These are phyloP conservation scores for Echria macrotheca DNA, from an alignment of 495 filamentous ascomycete species.

Conservation along the genomic window DNA sequence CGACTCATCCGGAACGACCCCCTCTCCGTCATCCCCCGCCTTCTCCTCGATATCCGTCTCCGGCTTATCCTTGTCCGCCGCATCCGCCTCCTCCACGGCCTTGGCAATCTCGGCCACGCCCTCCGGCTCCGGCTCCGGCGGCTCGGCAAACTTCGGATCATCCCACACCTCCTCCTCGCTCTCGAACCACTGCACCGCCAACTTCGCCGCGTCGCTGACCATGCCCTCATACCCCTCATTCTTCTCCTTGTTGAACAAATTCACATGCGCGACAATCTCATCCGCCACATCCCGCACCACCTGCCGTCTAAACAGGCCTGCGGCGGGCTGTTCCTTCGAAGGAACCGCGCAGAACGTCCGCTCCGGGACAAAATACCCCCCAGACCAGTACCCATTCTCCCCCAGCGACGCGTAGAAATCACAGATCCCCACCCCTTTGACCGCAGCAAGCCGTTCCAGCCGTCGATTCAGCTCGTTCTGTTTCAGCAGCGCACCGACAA, in stretches of 20 bases:
- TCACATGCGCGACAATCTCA: slow-evolving; percentile 77
- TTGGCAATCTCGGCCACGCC: slow-evolving; percentile 36
- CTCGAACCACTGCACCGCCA: slow-evolving; percentile 50
- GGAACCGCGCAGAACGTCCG: slow-evolving; percentile 48
- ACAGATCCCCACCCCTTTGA: slow-evolving; percentile 33
- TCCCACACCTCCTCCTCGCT: slow-evolving; percentile 39
- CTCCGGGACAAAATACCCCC: slow-evolving; percentile 50
- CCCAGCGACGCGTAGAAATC: slow-evolving; percentile 38
- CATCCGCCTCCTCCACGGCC: slow-evolving; percentile 29
- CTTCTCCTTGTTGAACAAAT: slow-evolving; percentile 71
- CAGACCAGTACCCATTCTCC: slow-evolving; percentile 48
- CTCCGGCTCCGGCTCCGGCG: slow-evolving; percentile 22
- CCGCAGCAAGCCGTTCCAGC: slow-evolving; percentile 35
- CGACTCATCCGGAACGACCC: slow-evolving; percentile 35
- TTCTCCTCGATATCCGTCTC: slow-evolving; percentile 9
- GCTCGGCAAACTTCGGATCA: slow-evolving; percentile 34
- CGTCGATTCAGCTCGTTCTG: slow-evolving; percentile 36
- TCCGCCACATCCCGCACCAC: slow-evolving; percentile 71
- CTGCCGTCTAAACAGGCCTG: slow-evolving; percentile 49
- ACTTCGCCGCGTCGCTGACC: slow-evolving; percentile 56
- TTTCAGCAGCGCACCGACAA: slow-evolving; percentile 40
- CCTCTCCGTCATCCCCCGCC: slow-evolving; percentile 9
- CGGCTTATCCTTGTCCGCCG: too few species aligned
- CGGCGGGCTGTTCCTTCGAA: slow-evolving; percentile 25
- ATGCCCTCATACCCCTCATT: slow-evolving; percentile 74